A percentile compares a stretch with the other conserved stretches of the same genome.
Conservation (phyloP, 2,329 filamentous ascomycete species). For the Cercospora canescens region DNA sequence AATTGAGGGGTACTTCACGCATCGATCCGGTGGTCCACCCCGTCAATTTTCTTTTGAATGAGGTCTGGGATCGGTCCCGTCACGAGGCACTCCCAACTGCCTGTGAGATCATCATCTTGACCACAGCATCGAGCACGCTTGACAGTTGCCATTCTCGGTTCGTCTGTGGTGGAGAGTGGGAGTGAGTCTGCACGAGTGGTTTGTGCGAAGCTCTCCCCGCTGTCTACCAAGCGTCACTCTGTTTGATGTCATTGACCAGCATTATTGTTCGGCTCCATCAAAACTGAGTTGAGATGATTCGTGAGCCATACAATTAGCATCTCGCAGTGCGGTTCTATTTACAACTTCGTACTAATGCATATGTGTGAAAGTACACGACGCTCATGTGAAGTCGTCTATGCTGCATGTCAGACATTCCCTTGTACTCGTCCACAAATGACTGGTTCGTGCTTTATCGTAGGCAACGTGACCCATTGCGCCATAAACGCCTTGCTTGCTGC, state of each 20-base stretch:
- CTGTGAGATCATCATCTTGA: not conserved
- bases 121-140: not conserved
- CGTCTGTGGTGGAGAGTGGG: not conserved
- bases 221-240: not conserved
- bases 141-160: not conserved
- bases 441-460: slow-evolving; percentile 8
- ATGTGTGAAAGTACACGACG: slow-evolving; percentile 6
- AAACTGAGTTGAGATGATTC: slow-evolving; percentile 5
- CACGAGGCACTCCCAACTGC: not conserved
- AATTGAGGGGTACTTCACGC: not conserved
- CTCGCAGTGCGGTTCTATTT: not conserved
- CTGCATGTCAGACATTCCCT: not conserved
- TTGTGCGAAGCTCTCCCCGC: not conserved
- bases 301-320: slow-evolving; percentile 4
- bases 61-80: not conserved
- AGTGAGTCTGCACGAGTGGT: not conserved
- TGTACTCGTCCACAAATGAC: not conserved
- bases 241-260: not conserved
- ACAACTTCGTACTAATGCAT: slow-evolving; percentile 7
- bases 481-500: slow-evolving; percentile 8
- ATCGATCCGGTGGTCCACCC: not conserved
- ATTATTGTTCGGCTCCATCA: not conserved
- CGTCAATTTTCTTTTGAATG: not conserved
- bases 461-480: slow-evolving; percentile 12
- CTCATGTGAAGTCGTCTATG: slow-evolving; percentile 5